Conservation (phyloP, 2,329 filamentous ascomycete species). For the Verticillium nubilum region DNA sequence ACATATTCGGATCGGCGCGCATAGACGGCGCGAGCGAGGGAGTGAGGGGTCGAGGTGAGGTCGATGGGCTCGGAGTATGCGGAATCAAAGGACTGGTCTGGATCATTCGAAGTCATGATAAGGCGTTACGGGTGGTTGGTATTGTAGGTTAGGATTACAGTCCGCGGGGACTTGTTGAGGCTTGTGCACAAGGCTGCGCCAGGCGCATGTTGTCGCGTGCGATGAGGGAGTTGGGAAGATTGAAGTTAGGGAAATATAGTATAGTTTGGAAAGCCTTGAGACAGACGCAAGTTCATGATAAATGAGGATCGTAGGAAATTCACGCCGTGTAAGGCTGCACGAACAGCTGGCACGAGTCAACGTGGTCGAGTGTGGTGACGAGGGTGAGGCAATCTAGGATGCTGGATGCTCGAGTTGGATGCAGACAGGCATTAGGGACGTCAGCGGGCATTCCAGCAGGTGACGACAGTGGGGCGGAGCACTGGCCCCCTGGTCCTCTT, state of each 20-base stretch:
- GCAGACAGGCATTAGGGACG: neutral
- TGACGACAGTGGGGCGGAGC: neutral
- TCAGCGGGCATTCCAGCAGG: neutral
- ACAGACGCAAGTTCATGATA: neutral
- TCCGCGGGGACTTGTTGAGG: neutral
- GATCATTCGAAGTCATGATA: neutral
- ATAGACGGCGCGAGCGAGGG: conserved; percentile 61
- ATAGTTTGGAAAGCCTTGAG: neutral
- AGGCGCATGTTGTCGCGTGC: neutral
- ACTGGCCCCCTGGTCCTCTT: too few relatives aligned
- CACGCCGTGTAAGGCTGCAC: neutral
- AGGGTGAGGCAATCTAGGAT: neutral
- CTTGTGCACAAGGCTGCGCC: neutral
- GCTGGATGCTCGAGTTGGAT: neutral
- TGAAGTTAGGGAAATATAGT: neutral
- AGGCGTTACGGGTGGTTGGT: neutral
- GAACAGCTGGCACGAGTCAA: neutral
- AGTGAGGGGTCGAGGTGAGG: conserved; percentile 42
- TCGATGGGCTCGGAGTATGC: conserved; percentile 37
- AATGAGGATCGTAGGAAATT: neutral
- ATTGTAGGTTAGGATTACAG: neutral
- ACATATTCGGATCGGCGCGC: conserved; percentile 76
- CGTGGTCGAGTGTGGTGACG: neutral
- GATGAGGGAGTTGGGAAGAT: neutral
- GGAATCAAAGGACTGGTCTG: conserved; percentile 21